Evolutionary conservation across 2,329 filamentous ascomycete species (phyloP).

Genomic region (Fusarium graminum): DNA sequence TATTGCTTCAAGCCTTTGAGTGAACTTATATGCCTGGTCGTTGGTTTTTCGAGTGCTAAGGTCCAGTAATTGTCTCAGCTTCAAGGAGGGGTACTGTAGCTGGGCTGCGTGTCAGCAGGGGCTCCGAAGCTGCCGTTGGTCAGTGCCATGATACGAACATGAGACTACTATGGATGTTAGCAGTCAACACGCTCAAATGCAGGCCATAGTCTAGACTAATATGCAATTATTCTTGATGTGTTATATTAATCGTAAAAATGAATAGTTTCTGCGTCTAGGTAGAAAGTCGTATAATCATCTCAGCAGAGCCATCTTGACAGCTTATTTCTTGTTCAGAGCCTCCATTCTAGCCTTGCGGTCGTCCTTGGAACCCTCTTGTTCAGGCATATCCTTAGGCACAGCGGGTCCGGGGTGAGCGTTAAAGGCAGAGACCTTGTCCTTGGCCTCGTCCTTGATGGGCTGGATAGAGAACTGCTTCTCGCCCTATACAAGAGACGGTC

Average conservation of each 20-base stretch:
- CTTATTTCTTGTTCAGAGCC: conserved; percentile 71
- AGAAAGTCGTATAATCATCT: conserved; percentile 40
- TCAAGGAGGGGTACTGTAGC: conserved; percentile 18
- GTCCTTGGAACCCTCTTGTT: conserved; percentile 73
- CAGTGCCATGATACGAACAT: conserved; percentile 36
- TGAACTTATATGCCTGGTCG: background rate
- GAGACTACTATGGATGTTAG: conserved; percentile 19
- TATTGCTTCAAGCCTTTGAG: background rate
- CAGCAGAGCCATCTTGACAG: conserved; percentile 1
- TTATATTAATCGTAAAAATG: conserved; percentile 30
- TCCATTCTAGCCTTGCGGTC: conserved; percentile 74
- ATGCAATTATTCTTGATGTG: conserved; percentile 15
- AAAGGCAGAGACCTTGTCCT: conserved; percentile 65
- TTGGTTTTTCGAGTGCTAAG: background rate
- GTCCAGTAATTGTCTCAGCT: conserved; percentile 15
- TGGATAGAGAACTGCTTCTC: conserved; percentile 62
- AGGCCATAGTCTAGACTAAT: conserved; percentile 1
- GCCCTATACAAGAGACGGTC: conserved; percentile 45
- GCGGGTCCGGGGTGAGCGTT: conserved; percentile 70
- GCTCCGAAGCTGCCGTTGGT: conserved; percentile 28
- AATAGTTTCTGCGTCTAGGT: conserved; percentile 24
- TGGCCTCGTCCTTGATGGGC: conserved; percentile 58
- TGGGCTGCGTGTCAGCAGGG: conserved; percentile 33
- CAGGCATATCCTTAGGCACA: conserved; percentile 65
- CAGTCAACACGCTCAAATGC: conserved; percentile 6